A percentile compares a stretch with the other conserved stretches of the same genome.
These are phyloP conservation scores for Hermanozyma aechmeae DNA, from an alignment of 805 yeast genomes.

Conservation along the genomic window DNA sequence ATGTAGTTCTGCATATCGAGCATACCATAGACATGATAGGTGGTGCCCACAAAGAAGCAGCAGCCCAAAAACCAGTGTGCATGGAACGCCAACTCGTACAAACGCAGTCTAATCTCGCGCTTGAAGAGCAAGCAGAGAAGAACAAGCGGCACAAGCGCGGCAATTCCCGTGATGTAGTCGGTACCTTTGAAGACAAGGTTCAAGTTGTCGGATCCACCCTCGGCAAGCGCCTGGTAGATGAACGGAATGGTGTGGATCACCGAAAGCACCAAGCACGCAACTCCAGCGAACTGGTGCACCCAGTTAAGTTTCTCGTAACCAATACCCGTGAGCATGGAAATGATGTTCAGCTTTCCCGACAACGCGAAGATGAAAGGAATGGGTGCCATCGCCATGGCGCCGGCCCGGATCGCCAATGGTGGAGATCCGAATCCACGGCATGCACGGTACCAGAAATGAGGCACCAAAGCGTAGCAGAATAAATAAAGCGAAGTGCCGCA, in stretches of 20 bases:
- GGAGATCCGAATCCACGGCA: conserved; percentile 51
- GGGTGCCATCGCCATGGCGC: conserved; percentile 40
- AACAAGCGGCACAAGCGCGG: conserved; percentile 37
- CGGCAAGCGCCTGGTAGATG: conserved; percentile 31
- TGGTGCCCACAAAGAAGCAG: conserved; percentile 38
- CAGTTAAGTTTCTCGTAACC: conserved; percentile 47
- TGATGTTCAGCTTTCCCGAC: conserved; percentile 44
- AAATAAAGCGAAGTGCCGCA: conserved; percentile 22
- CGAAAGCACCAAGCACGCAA: conserved; percentile 32
- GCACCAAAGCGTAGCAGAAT: conserved; percentile 30
- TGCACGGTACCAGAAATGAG: conserved; percentile 42
- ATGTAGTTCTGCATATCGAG: conserved; percentile 33
- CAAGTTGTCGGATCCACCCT: conserved; percentile 36
- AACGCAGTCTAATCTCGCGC: conserved; percentile 25
- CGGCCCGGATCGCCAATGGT: conserved; percentile 48
- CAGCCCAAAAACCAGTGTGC: conserved; percentile 45
- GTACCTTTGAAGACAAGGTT: conserved; percentile 9
- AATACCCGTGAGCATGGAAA: conserved; percentile 41
- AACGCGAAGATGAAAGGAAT: conserved; percentile 41
- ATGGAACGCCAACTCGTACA: conserved; percentile 42
- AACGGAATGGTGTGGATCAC: conserved; percentile 46
- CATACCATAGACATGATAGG: conserved; percentile 31
- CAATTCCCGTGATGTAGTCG: conserved; percentile 32
- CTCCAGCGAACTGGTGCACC: conserved; percentile 41
- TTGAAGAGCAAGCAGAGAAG: conserved; percentile 36